phyloP scores from a whole-genome alignment of 148 eudicot species.

The Dysphania ambrosioides region DNA sequence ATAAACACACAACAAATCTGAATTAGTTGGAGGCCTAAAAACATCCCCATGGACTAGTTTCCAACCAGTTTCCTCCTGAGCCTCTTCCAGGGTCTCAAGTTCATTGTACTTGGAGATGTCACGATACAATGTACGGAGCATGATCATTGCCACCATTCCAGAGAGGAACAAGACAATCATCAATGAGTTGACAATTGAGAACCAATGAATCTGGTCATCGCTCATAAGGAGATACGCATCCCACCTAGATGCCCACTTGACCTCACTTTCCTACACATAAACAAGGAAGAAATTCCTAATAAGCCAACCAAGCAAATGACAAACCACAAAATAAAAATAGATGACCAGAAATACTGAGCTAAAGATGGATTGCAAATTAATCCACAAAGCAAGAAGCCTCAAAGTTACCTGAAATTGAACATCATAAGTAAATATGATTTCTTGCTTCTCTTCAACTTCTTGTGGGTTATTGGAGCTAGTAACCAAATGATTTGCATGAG shows the following conservation, averaged over 20 bases:
- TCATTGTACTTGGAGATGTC: conserved; percentile 51
- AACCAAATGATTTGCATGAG: conserved; percentile 46
- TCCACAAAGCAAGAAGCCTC: background rate
- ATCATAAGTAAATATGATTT: conserved; percentile 44
- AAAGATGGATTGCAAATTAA: background rate
- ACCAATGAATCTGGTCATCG: conserved; percentile 54
- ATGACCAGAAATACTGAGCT: background rate
- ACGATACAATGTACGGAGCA: conserved; percentile 48
- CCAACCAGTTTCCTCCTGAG: conserved; percentile 54
- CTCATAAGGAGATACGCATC: conserved; percentile 48
- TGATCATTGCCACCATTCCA: conserved; percentile 55
- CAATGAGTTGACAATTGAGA: conserved; percentile 46
- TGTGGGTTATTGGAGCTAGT: conserved; percentile 46
- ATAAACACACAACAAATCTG: conserved; percentile 46
- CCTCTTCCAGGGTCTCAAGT: conserved; percentile 49
- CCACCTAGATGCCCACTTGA: conserved; percentile 57
- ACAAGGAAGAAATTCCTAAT: conserved; percentile 6
- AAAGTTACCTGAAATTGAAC: conserved; percentile 42
- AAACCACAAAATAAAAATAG: background rate
- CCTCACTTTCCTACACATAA: conserved; percentile 43
- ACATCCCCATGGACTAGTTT: conserved; percentile 47
- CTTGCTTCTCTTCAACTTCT: conserved; percentile 51
- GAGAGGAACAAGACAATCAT: conserved; percentile 51
- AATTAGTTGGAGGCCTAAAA: conserved; percentile 41
- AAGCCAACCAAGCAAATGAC: conserved; percentile 4